These are phyloP conservation scores for Sphagnum tenellum DNA, from an alignment of 225 moss, liverwort and hornwort genomes.

Conservation along the genomic window DNA sequence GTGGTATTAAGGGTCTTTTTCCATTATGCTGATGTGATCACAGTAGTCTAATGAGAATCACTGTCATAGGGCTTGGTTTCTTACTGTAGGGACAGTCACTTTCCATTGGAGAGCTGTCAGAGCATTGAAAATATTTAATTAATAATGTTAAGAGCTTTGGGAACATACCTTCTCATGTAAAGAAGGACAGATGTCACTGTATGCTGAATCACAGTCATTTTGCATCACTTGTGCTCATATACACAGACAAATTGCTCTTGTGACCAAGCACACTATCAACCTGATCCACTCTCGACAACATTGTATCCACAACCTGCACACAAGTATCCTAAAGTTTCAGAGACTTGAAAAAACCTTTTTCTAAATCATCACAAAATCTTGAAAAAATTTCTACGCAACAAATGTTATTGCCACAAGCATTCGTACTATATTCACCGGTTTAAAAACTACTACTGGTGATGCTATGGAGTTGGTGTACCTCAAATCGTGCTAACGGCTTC, in stretches of 20 bases:
- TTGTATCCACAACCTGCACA: slow-evolving; percentile 81
- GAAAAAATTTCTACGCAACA: not conserved
- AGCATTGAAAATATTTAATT: too few species aligned
- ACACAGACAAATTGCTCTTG: slow-evolving; percentile 31
- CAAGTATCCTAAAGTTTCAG: too few species aligned
- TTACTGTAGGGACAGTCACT: too few species aligned
- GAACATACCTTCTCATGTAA: too few species aligned
- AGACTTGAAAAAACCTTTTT: not conserved
- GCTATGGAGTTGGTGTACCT: slow-evolving; percentile 13
- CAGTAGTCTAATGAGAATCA: too few species aligned
- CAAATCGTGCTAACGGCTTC: slow-evolving; percentile 36
- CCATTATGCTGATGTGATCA: too few species aligned
- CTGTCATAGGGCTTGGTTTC: too few species aligned
- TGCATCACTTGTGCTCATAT: slow-evolving; percentile 38
- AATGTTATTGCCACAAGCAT: not conserved
- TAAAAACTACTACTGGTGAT: slow-evolving; percentile 34
- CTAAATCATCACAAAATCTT: not conserved
- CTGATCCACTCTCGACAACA: slow-evolving; percentile 52
- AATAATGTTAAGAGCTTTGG: too few species aligned
- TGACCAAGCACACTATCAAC: slow-evolving; percentile 36
- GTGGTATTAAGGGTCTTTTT: too few species aligned
- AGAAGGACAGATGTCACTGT: too few species aligned
- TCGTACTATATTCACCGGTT: slow-evolving; percentile 13
- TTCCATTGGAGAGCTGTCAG: too few species aligned
- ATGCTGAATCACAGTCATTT: too few species aligned